phyloP scores from a whole-genome alignment of 164 flowering plant genomes.

The Kalanchoe fedtschenkoi region DNA sequence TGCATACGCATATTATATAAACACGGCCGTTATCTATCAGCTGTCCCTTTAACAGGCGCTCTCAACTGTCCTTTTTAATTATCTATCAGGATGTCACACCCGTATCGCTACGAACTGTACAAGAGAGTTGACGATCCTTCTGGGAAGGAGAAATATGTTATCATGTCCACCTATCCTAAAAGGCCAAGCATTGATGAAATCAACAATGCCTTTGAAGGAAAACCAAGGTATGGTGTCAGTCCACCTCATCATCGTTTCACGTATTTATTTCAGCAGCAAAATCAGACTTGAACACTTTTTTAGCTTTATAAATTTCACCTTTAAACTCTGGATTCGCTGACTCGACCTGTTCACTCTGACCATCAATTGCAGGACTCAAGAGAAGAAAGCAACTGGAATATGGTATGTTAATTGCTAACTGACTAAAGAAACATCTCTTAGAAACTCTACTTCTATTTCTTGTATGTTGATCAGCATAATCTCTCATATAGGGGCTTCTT shows the following conservation, averaged over 20 bases:
- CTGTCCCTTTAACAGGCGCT: no score
- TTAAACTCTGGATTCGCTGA: conserved; percentile 4
- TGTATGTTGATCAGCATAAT: no score
- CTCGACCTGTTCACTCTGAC: conserved; percentile 1
- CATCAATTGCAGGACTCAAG: conserved; percentile 34
- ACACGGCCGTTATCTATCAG: no score
- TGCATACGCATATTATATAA: neutral
- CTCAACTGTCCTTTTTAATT: neutral
- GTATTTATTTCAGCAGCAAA: neutral
- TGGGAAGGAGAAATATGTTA: conserved; percentile 62
- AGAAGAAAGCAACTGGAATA: conserved; percentile 41
- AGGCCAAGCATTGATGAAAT: conserved; percentile 60
- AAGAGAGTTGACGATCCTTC: conserved; percentile 63
- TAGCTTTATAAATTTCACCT: neutral
- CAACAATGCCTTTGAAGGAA: conserved; percentile 71
- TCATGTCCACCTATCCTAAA: conserved; percentile 43
- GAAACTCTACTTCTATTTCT: no score
- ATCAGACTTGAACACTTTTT: neutral
- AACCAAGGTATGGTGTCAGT: conserved; percentile 40
- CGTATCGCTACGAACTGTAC: conserved; percentile 63
- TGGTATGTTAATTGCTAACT: conserved; percentile 45
- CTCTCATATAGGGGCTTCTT: no score
- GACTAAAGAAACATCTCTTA: no score
- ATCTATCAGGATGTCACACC: conserved; percentile 80
- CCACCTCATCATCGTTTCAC: neutral